Evolutionary conservation across 208 protist species (phyloP), one percentile per base, ranked within the genome.

Genomic region (Kentomonas sorsogonicus): DNA sequence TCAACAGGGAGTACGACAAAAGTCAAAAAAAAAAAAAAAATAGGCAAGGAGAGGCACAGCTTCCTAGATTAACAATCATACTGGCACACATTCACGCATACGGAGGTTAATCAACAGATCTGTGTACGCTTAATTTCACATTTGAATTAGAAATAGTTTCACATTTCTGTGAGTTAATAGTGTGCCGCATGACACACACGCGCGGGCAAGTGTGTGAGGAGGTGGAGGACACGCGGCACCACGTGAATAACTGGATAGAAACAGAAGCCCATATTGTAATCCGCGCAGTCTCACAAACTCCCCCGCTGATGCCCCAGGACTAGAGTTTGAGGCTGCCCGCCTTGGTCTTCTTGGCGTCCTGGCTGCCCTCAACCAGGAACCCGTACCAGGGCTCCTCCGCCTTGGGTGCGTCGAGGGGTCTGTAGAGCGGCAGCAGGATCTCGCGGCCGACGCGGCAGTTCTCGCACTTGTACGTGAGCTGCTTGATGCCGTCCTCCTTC

Each of bases 401-500:
- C 29, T 87, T 77, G n/a, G 56, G 53, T n/a, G n/a, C n/a, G 46
- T 88, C 76, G n/a, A 93, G 58, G 10, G 80, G 86, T 4, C 83
- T 63, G 55, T 83, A 78, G 26, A 93, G 64, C 29, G 86, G 86
- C 36, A 93, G 69, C 53, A 88, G 60, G 52, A 90, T 74, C 71
- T 93, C 83, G 20, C 74, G 69, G 0, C 77, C 80, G n/a, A 81
- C 47, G 44, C 74, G 64, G 58, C 86, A 93, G 55, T 93, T 89
- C 10, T 77, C 81, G 46, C 86, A 93, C 29, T 63, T 73, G 73
- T 90, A 93, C 23, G 78, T 69, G 10, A 93, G 51, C 26, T 75
- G 55, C 68, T 93, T 93, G 20, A 93, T 36, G 4, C 86, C 86
- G 45, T 93, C 86, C 63, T 90, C 82, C 3, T 69, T 66, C 74